Conservation (phyloP, 2,329 filamentous ascomycete genomes). For the Fusarium newnesense region DNA sequence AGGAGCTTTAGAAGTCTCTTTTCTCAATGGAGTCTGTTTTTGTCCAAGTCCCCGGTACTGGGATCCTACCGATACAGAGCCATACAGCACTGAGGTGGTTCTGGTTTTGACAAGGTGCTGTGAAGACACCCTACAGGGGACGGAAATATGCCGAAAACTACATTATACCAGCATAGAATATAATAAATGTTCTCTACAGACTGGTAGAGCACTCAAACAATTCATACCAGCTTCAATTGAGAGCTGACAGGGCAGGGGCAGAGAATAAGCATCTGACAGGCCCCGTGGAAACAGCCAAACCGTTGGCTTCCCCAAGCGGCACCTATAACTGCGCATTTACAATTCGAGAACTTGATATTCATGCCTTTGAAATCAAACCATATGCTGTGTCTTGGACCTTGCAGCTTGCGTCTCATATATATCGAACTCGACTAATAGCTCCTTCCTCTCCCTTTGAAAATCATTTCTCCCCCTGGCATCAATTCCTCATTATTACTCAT, state of each 20-base stretch:
- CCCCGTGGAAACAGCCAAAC: background rate
- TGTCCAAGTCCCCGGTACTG: background rate
- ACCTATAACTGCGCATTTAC: background rate
- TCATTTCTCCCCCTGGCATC: background rate
- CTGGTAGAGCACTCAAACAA: background rate
- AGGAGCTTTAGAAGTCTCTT: background rate
- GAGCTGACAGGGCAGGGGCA: background rate
- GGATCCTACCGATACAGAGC: background rate
- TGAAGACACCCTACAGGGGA: background rate
- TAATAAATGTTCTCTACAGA: background rate
- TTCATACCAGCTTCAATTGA: rapidly evolving
- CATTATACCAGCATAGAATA: too few relatives aligned
- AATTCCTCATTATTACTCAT: background rate
- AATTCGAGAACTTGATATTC: background rate
- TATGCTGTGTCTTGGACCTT: background rate
- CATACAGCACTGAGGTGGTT: background rate
- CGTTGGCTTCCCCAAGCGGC: background rate
- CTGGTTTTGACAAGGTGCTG: background rate
- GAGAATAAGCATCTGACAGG: background rate
- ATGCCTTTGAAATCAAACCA: background rate
- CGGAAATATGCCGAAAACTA: too few relatives aligned
- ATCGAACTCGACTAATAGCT: background rate
- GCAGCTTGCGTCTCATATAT: background rate
- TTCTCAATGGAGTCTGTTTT: background rate
- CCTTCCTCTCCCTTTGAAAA: background rate